Conservation (phyloP, 495 filamentous ascomycete species). For the Thermothielavioides terrestris region DNA sequence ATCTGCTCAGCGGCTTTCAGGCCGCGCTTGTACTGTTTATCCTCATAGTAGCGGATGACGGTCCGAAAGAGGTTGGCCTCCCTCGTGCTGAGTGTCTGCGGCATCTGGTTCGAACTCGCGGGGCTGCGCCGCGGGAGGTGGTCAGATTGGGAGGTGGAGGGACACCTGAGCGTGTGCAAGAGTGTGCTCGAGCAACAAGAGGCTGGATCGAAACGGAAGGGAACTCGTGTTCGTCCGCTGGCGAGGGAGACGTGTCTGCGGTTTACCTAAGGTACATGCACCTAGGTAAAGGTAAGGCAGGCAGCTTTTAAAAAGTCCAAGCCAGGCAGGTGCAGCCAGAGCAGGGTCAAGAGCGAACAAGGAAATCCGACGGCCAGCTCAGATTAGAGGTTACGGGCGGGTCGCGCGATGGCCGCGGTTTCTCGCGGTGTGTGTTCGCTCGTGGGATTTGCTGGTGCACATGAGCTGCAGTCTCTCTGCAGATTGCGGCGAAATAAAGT, state of each 20-base stretch:
- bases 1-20: constrained; percentile 92
- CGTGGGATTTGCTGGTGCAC: neutral
- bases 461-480: neutral
- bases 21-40: constrained; percentile 97
- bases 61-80: constrained; percentile 88
- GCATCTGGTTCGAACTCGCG: constrained; percentile 43
- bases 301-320: no score
- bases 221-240: no score
- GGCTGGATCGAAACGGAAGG: no score
- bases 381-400: neutral
- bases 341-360: no score
- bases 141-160: neutral
- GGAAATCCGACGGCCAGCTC: neutral
- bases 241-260: no score
- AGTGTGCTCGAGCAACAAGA: neutral
- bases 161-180: no score
- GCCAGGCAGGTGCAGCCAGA: no score
- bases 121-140: neutral
- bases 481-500: neutral
- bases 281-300: no score
- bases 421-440: neutral
- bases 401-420: neutral
- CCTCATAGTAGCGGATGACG: constrained; percentile 90
- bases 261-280: no score
- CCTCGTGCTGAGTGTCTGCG: constrained; percentile 78